phyloP scores from a whole-genome alignment of 164 flowering plant species.

The Chloranthus sessilifolius region DNA sequence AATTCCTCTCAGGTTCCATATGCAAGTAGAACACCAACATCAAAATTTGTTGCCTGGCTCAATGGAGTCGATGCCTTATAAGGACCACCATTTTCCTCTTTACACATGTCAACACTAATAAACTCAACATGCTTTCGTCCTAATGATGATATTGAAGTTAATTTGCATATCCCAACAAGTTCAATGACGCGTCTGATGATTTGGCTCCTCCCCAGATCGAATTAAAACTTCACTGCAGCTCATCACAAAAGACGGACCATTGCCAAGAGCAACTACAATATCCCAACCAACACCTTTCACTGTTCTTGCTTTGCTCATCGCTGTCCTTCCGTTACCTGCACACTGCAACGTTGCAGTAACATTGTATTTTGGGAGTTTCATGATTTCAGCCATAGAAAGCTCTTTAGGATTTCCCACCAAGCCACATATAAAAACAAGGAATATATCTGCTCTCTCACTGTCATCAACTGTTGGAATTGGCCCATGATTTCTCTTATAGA shows the following conservation, averaged over 20 bases:
- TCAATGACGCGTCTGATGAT: slow-evolving; percentile 90
- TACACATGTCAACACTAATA: slow-evolving; percentile 89
- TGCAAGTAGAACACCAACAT: slow-evolving; percentile 90
- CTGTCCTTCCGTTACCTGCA: slow-evolving; percentile 99
- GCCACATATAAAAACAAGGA: slow-evolving; percentile 52
- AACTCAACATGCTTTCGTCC: slow-evolving; percentile 98
- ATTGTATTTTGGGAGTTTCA: slow-evolving; percentile 79
- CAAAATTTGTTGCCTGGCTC: slow-evolving; percentile 80
- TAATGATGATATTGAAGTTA: slow-evolving; percentile 38
- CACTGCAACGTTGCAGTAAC: slow-evolving; percentile 90
- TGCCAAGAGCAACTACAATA: slow-evolving; percentile 86
- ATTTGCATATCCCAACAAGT: slow-evolving; percentile 67
- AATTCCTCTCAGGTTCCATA: slow-evolving; percentile 93
- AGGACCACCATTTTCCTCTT: slow-evolving; percentile 99
- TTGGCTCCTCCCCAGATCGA: slow-evolving; percentile 96
- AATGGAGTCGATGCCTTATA: slow-evolving; percentile 96
- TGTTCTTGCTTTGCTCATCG: slow-evolving; percentile 76
- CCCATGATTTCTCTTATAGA: slow-evolving; percentile 98
- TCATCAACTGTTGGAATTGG: slow-evolving; percentile 93
- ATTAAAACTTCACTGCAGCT: background rate
- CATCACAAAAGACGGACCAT: slow-evolving; percentile 51
- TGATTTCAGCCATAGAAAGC: slow-evolving; percentile 71
- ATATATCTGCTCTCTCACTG: slow-evolving; percentile 77
- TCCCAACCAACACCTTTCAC: slow-evolving; percentile 99
- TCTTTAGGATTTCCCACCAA: slow-evolving; percentile 48